A percentile compares a stretch with the other conserved stretches of the same genome.
These are phyloP conservation scores for Aspergillus fischeri DNA, from an alignment of 2,329 filamentous ascomycete species.

Conservation along the genomic window DNA sequence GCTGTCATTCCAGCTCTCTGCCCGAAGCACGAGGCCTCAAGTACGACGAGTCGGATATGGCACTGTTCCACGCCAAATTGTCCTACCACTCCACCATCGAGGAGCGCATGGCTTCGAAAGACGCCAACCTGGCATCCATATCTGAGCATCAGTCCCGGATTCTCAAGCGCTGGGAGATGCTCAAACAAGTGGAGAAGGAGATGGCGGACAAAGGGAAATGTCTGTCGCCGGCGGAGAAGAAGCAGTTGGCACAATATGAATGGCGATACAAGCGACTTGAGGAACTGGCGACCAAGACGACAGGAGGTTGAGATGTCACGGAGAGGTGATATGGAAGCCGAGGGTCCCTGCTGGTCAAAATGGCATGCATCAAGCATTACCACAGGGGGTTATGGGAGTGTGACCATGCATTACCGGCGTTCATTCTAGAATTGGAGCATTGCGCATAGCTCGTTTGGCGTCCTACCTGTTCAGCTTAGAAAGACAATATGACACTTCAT, in stretches of 20 bases:
- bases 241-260: slow-evolving; percentile 30
- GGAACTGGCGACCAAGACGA: slow-evolving; percentile 25
- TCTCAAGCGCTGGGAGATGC: slow-evolving; percentile 34
- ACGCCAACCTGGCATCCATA: slow-evolving; percentile 31
- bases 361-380: not conserved
- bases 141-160: slow-evolving; percentile 31
- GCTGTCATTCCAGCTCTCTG: slow-evolving; percentile 16
- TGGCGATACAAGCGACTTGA: slow-evolving; percentile 34
- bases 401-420: slow-evolving; percentile 22
- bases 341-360: not conserved
- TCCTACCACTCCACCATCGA: slow-evolving; percentile 34
- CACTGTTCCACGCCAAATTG: slow-evolving; percentile 33
- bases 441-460: not conserved
- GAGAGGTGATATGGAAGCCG: not conserved
- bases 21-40: slow-evolving; percentile 32
- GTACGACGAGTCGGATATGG: slow-evolving; percentile 37
- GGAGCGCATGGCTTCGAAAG: slow-evolving; percentile 27
- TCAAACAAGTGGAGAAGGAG: slow-evolving; percentile 32
- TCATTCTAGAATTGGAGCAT: slow-evolving; percentile 12
- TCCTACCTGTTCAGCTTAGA: not conserved
- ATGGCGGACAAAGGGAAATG: slow-evolving; percentile 28
- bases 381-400: slow-evolving; percentile 2
- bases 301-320: slow-evolving; percentile 9
- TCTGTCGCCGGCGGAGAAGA: slow-evolving; percentile 28
- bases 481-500: not conserved